Conservation (phyloP, 2,329 filamentous ascomycete genomes). For the Juglanconis oblonga region DNA sequence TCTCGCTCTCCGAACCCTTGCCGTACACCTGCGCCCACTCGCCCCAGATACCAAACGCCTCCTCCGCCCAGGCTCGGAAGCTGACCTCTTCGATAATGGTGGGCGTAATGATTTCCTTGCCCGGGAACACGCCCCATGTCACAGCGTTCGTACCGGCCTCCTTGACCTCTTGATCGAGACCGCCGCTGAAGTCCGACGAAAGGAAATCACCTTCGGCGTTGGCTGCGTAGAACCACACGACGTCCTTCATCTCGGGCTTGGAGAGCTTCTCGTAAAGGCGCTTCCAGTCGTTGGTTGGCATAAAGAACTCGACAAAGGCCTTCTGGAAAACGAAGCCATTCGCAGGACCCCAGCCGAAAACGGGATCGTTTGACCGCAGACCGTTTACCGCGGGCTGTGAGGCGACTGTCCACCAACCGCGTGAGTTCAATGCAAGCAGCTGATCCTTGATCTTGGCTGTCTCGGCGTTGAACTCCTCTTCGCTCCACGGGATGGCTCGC, state of each 20-base stretch:
- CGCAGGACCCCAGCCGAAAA: constrained; percentile 90
- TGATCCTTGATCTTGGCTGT: constrained; percentile 76
- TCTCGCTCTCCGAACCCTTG: constrained; percentile 67
- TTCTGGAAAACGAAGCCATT: constrained; percentile 98
- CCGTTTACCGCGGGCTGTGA: constrained; percentile 94
- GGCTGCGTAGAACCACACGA: constrained; percentile 83
- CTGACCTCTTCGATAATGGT: constrained; percentile 96
- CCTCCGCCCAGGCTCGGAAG: constrained; percentile 90
- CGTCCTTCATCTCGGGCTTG: constrained; percentile 56
- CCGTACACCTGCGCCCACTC: constrained; percentile 87
- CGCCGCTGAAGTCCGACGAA: constrained; percentile 55
- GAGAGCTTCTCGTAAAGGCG: constrained; percentile 61
- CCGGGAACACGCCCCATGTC: constrained; percentile 93
- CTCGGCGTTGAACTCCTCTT: constrained; percentile 81
- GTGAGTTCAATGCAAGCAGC: constrained; percentile 71
- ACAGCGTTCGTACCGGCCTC: constrained; percentile 78
- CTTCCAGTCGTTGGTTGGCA: constrained; percentile 71
- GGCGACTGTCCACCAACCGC: constrained; percentile 94
- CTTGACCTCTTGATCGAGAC: constrained; percentile 22
- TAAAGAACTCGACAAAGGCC: constrained; percentile 95
- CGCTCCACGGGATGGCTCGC: constrained; percentile 86
- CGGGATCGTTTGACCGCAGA: constrained; percentile 67
- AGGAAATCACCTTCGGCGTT: constrained; percentile 77
- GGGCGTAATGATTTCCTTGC: constrained; percentile 93
- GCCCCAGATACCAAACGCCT: constrained; percentile 91